Evolutionary conservation across 768 basidiomycete species (phyloP), one percentile per base, ranked within the genome.

Genomic region (Kwoniella sp.): DNA sequence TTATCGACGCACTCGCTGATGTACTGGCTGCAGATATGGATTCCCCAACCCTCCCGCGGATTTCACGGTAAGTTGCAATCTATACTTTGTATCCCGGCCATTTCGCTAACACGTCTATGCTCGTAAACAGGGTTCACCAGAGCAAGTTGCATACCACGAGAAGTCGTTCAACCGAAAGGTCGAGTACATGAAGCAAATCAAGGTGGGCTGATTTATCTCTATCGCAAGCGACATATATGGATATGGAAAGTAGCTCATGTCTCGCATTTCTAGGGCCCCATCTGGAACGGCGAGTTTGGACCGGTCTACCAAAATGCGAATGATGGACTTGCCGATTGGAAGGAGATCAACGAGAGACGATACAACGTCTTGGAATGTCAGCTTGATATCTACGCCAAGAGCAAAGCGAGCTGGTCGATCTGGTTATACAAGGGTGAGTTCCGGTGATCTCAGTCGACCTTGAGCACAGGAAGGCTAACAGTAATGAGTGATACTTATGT

Each of bases 251-350:
- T n/a, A n/a, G n/a, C n/a, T n/a, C n/a, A n/a, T 36, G 13, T 24
- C 17, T 36, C 48, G 27, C 15, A 30, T 30, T 19, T n/a, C 25
- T 30, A 60, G 58, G 50, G 49, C 5, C 66, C 57, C 10, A 64
- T 60, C 44, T 87, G 89, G 88, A 88, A 90, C 69, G 89, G 90
- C 19, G 90, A 90, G 77, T 90, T 87, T 85, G 90, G 90, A n/a
- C 88, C 89, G 1, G 89, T 91, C 21, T 90, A 90, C 81, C 68
- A 63, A 17, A 66, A 36, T 44, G 68, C 68, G 40, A 64, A 64
- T 81, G 80, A 76, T 82, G 85, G 84, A 2, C 86, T 88, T 2
- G 83, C 82, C 1, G 79, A 80, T 48, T 88, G 85, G 52, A 86
- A 90, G 25, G 70, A 70, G 49, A 89, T 88, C 80, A 91, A 92